Conservation (phyloP, 2,329 filamentous ascomycete genomes). For the Magnaporthiopsis poae region DNA sequence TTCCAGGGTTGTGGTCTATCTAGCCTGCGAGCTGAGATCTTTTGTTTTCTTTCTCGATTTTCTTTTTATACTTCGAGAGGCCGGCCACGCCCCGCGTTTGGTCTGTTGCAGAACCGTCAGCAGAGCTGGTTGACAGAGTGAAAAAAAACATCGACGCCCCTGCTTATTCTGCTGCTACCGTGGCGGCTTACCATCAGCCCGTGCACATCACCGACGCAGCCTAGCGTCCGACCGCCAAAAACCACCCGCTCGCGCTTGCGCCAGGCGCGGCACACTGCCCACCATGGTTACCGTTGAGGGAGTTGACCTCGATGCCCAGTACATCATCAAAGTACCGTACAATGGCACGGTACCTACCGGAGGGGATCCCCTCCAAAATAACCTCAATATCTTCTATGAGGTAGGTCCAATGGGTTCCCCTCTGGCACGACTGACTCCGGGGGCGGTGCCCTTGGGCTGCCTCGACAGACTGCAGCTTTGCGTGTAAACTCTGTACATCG, state of each 20-base stretch:
- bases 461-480: too few species aligned
- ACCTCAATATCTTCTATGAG: conserved; percentile 73
- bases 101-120: neutral
- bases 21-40: neutral
- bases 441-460: too few species aligned
- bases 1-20: neutral
- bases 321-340: conserved; percentile 42
- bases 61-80: neutral
- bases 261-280: conserved; percentile 1
- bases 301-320: conserved; percentile 34
- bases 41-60: neutral
- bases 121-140: neutral
- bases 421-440: neutral
- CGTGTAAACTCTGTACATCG: neutral
- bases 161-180: neutral
- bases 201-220: neutral
- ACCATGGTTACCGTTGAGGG: conserved; percentile 27
- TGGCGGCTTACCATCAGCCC: too few species aligned
- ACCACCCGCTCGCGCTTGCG: neutral
- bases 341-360: conserved; percentile 57
- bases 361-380: conserved; percentile 55
- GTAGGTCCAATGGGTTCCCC: conserved; percentile 26
- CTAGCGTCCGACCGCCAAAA: neutral
- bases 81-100: neutral
- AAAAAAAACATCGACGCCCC: neutral